These are phyloP conservation scores for Monosporascus sp. DNA, from an alignment of 2,329 filamentous ascomycete genomes.

Conservation along the genomic window DNA sequence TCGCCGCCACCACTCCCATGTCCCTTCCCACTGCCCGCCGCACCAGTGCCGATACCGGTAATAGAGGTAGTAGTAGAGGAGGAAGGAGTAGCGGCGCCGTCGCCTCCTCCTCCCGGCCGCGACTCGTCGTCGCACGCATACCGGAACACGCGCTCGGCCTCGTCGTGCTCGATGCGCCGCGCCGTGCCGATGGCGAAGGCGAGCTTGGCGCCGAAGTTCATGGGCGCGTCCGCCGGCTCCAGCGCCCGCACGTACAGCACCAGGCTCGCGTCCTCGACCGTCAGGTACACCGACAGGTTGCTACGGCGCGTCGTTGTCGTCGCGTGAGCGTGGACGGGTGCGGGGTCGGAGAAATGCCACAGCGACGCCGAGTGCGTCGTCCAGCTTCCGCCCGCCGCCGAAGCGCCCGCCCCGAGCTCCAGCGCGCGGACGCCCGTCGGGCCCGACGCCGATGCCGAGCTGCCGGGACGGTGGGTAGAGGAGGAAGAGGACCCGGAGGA, in stretches of 20 bases:
- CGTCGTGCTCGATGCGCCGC: slow-evolving; percentile 66
- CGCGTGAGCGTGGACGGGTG: slow-evolving; percentile 23
- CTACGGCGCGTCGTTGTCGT: slow-evolving; percentile 18
- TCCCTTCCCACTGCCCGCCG: slow-evolving; percentile 5
- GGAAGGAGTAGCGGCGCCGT: neutral
- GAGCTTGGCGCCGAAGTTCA: slow-evolving; percentile 60
- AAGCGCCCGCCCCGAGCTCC: neutral
- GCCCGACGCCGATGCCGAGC: neutral
- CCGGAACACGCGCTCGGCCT: slow-evolving; percentile 70
- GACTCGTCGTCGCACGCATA: slow-evolving; percentile 37
- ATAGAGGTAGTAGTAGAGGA: neutral
- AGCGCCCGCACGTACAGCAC: slow-evolving; percentile 66
- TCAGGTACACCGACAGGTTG: slow-evolving; percentile 69
- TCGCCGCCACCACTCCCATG: slow-evolving; percentile 9
- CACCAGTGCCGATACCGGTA: slow-evolving; percentile 5
- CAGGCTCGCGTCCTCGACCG: slow-evolving; percentile 64
- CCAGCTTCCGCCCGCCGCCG: slow-evolving; percentile 17
- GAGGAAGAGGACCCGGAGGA: slow-evolving; percentile 33
- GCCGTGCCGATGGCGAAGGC: slow-evolving; percentile 64
- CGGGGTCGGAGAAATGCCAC: slow-evolving; percentile 21
- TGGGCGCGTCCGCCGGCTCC: slow-evolving; percentile 58
- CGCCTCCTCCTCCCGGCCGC: slow-evolving; percentile 9
- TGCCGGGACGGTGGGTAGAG: slow-evolving; percentile 2
- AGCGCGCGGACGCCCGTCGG: neutral
- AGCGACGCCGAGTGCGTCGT: slow-evolving; percentile 26